Evolutionary conservation across 768 basidiomycete species (phyloP), one percentile per base, ranked within the genome.

Genomic region (Postia placenta): DNA sequence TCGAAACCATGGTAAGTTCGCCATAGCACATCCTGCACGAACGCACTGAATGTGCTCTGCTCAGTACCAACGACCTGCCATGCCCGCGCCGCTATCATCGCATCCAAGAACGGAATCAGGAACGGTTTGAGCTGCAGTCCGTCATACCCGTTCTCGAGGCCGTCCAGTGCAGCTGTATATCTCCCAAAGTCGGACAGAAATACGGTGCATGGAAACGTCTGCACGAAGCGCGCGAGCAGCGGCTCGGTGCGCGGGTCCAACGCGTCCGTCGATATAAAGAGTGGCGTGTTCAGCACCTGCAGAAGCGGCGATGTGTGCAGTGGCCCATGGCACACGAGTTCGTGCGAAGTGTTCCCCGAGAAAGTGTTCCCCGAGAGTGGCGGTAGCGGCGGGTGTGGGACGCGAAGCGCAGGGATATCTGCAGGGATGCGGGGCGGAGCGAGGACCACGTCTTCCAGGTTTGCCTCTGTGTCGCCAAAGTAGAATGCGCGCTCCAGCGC

Each of bases 41-140:
- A 92, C 46, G 70, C 66, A 61, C 84, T 85, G 56, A 88, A 91
- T 25, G 89, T 90, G 57, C 86, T 89, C 48, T 77, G 75, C 47
- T 79, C 75, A 11, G 87, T 92, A 1, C 85, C 86, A 0, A 83
- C 76, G 25, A 87, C 74, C 14, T 58, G 67, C 61, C 71, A 65
- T 0, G 81, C 83, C 45, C 72, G 72, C 2, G 78, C 77, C 14
- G 79, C 76, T 25, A 92, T 75, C 67, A 87, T 70, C 5, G 82
- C 85, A 59, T 90, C 87, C 26, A 91, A 56, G 49, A 88, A 76
- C 1, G 87, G 84, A 19, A 76, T 57, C 11, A 87, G 50, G 54
- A 79, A 76, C 14, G 52, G 56, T 17, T 59, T 69, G 54, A 88
- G 60, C 26, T 46, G 57, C 23, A 77, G 61, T 2, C 75, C 74